phyloP scores from a whole-genome alignment of 1,284 basidiomycete genomes.

The Flammula alnicola region DNA sequence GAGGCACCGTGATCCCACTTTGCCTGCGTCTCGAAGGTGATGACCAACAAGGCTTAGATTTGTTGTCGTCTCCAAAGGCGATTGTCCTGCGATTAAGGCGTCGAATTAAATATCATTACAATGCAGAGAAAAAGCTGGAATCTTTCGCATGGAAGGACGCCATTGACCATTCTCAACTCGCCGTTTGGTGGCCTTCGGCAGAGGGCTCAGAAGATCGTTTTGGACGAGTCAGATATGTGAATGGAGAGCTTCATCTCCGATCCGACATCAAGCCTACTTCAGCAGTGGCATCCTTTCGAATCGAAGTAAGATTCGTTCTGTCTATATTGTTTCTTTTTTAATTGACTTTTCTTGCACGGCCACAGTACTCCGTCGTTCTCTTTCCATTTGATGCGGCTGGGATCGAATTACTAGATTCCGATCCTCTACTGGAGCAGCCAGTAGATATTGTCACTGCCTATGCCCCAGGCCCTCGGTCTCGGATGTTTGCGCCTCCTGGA shows the following conservation, averaged over 20 bases:
- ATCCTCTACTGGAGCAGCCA: constrained; percentile 29
- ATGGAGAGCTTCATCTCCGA: constrained; percentile 42
- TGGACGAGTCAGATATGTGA: constrained; percentile 27
- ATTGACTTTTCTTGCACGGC: neutral
- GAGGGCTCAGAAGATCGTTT: constrained; percentile 22
- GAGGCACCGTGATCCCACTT: constrained; percentile 40
- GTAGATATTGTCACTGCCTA: constrained; percentile 37
- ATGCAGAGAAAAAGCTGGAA: constrained; percentile 25
- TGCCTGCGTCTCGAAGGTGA: constrained; percentile 32
- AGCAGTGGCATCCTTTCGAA: constrained; percentile 40
- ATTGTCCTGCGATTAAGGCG: constrained; percentile 37
- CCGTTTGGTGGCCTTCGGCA: constrained; percentile 38
- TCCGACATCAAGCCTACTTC: constrained; percentile 40
- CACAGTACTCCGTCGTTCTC: constrained; percentile 39
- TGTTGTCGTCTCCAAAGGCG: constrained; percentile 38
- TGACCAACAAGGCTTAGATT: constrained; percentile 38
- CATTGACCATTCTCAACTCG: constrained; percentile 35
- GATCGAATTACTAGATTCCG: constrained; percentile 23
- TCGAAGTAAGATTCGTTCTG: constrained; percentile 32
- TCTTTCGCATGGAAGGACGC: constrained; percentile 32
- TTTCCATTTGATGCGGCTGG: constrained; percentile 39
- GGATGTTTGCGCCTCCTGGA: constrained; percentile 35
- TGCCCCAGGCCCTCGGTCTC: constrained; percentile 34
- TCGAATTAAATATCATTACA: constrained; percentile 31
- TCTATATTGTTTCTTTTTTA: neutral